These are phyloP conservation scores for Mucor irregularis DNA, from an alignment of 371 early-diverging fungal genomes.

Conservation along the genomic window DNA sequence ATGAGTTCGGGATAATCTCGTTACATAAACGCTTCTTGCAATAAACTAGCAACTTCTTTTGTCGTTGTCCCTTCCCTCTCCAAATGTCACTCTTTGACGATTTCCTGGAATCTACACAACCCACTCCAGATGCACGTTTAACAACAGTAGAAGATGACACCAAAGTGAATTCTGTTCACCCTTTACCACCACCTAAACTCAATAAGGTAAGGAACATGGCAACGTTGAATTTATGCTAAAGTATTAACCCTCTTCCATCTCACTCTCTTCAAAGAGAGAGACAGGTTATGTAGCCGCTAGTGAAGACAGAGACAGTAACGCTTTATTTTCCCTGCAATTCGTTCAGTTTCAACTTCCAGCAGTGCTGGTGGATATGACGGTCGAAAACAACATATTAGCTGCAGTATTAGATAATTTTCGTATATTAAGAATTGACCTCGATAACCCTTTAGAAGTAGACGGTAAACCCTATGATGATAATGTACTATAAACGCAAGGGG, in stretches of 20 bases:
- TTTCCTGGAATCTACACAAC: slow-evolving; percentile 33
- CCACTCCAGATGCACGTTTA: neutral
- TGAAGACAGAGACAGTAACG: slow-evolving; percentile 33
- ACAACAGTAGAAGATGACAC: slow-evolving; percentile 5
- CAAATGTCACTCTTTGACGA: slow-evolving; percentile 46
- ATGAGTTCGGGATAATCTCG: too few species aligned
- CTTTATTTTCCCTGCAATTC: slow-evolving; percentile 78
- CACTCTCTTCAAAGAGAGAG: slow-evolving; percentile 39
- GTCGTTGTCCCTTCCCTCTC: neutral
- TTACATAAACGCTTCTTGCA: too few species aligned
- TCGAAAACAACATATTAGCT: slow-evolving; percentile 78
- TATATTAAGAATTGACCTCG: slow-evolving; percentile 77
- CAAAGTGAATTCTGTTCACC: too few species aligned
- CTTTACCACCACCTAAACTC: slow-evolving; percentile 2
- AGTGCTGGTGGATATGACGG: slow-evolving; percentile 63
- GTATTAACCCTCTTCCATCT: neutral
- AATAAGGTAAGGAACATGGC: slow-evolving; percentile 16
- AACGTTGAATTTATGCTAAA: slow-evolving; percentile 13
- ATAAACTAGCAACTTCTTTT: too few species aligned
- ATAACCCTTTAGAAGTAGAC: slow-evolving; percentile 32
- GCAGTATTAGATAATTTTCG: slow-evolving; percentile 67
- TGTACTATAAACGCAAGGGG: too few species aligned
- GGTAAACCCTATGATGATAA: too few species aligned
- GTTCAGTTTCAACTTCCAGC: slow-evolving; percentile 83
- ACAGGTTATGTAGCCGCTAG: slow-evolving; percentile 49